These are phyloP conservation scores for Curvularia eragrostidis DNA, from an alignment of 2,329 filamentous ascomycete genomes.

Conservation along the genomic window DNA sequence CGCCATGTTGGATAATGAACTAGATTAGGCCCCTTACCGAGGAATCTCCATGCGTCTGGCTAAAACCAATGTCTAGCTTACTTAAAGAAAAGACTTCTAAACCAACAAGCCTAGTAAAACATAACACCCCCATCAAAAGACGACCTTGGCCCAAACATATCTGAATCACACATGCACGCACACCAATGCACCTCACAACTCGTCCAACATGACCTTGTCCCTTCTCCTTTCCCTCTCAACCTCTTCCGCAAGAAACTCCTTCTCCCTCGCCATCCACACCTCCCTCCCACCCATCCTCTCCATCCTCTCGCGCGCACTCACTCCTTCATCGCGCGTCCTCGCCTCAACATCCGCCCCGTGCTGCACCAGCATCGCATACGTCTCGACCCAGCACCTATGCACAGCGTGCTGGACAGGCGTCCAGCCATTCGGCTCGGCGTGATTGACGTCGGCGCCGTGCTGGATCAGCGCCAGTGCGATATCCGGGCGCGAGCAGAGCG, in stretches of 20 bases:
- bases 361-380: neutral
- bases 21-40: neutral
- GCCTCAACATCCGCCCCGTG: neutral
- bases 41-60: neutral
- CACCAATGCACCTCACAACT: too few relatives aligned
- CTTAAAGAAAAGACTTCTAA: too few relatives aligned
- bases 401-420: neutral
- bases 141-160: neutral
- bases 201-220: neutral
- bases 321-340: neutral
- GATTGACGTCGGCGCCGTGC: neutral
- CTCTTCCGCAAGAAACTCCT: neutral
- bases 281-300: neutral
- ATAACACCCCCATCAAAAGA: neutral
- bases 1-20: neutral
- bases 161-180: too few relatives aligned
- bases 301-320: conserved; percentile 1
- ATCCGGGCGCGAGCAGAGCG: neutral
- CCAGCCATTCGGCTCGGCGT: neutral
- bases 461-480: neutral
- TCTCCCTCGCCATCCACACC: neutral
- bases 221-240: neutral
- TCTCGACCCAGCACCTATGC: neutral
- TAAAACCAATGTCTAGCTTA: neutral
- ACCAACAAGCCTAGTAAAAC: too few relatives aligned